A percentile compares a stretch with the other conserved stretches of the same genome.
phyloP scores from a whole-genome alignment of 2,329 filamentous ascomycete species.

The Phyllosticta ampelicida region DNA sequence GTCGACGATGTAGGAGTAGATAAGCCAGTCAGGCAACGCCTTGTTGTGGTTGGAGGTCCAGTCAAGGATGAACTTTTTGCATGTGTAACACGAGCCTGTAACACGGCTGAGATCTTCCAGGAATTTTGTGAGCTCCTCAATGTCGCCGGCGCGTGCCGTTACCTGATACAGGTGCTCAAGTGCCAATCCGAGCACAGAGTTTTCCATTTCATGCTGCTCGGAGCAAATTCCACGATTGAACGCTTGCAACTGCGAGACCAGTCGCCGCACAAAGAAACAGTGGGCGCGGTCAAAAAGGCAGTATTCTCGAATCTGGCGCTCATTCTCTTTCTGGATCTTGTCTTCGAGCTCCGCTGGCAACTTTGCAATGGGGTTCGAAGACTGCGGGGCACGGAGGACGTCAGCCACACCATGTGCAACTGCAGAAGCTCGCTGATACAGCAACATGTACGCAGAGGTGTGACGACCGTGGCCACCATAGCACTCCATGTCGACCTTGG shows the following conservation, averaged over 20 bases:
- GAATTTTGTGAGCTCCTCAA: slow-evolving; percentile 50
- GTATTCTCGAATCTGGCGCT: slow-evolving; percentile 61
- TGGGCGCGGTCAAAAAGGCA: slow-evolving; percentile 69
- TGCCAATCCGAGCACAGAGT: slow-evolving; percentile 43
- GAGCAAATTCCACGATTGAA: slow-evolving; percentile 42
- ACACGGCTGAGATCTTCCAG: slow-evolving; percentile 42
- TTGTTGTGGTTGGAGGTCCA: slow-evolving; percentile 1
- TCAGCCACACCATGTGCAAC: slow-evolving; percentile 34
- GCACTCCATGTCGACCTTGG: slow-evolving; percentile 57
- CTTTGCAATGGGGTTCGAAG: slow-evolving; percentile 37
- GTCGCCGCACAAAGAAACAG: slow-evolving; percentile 51
- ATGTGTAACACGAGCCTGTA: slow-evolving; percentile 41
- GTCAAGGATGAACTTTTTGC: slow-evolving; percentile 19
- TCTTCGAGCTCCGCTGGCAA: slow-evolving; percentile 36
- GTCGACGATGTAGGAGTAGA: slow-evolving; percentile 1
- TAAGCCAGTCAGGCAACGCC: slow-evolving; percentile 5
- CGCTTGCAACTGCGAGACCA: slow-evolving; percentile 48
- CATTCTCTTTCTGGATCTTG: slow-evolving; percentile 61
- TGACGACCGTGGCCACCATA: slow-evolving; percentile 20
- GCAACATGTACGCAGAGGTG: slow-evolving; percentile 81
- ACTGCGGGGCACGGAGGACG: slow-evolving; percentile 29
- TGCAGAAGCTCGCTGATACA: slow-evolving; percentile 74
- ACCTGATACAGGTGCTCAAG: slow-evolving; percentile 66
- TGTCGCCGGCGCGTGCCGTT: slow-evolving; percentile 58
- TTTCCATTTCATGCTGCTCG: slow-evolving; percentile 36